A percentile compares a stretch with the other conserved stretches of the same genome.
Conservation (phyloP, 768 basidiomycete species). For the Hygrocybe punicea region DNA sequence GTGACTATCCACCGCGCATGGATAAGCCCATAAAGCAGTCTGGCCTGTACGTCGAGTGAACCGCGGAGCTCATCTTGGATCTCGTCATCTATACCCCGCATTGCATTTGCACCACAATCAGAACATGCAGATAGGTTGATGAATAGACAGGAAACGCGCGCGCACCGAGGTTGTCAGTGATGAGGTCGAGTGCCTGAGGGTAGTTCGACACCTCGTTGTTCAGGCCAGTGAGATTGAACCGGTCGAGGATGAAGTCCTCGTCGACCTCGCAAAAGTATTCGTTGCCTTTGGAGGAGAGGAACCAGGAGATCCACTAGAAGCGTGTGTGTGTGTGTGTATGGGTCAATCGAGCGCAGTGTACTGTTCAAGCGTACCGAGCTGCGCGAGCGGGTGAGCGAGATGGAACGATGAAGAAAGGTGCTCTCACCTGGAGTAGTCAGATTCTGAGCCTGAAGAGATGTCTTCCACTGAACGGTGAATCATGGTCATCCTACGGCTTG, state of each 20-base stretch:
- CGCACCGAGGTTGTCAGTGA: conserved; percentile 89
- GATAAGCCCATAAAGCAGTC: conserved; percentile 91
- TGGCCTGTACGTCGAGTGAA: conserved; percentile 87
- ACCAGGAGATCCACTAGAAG: conserved; percentile 95
- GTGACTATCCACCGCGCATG: conserved; percentile 98
- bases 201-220: conserved; percentile 97
- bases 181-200: conserved; percentile 87
- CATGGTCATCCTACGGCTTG: neutral
- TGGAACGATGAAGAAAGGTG: conserved; percentile 8
- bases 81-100: conserved; percentile 70
- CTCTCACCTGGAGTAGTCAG: conserved; percentile 90
- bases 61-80: conserved; percentile 92
- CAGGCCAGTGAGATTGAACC: conserved; percentile 96
- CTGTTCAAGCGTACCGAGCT: conserved; percentile 38
- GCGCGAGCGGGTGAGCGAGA: conserved; percentile 13
- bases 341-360: conserved; percentile 5
- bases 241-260: conserved; percentile 97
- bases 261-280: conserved; percentile 99
- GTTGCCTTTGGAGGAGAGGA: conserved; percentile 94
- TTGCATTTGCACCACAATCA: neutral
- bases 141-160: neutral
- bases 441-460: conserved; percentile 88
- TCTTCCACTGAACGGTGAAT: conserved; percentile 62
- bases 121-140: too few species aligned
- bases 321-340: neutral